These are phyloP conservation scores for Amylostereum areolatum DNA, from an alignment of 1,284 basidiomycete genomes.

Conservation along the genomic window DNA sequence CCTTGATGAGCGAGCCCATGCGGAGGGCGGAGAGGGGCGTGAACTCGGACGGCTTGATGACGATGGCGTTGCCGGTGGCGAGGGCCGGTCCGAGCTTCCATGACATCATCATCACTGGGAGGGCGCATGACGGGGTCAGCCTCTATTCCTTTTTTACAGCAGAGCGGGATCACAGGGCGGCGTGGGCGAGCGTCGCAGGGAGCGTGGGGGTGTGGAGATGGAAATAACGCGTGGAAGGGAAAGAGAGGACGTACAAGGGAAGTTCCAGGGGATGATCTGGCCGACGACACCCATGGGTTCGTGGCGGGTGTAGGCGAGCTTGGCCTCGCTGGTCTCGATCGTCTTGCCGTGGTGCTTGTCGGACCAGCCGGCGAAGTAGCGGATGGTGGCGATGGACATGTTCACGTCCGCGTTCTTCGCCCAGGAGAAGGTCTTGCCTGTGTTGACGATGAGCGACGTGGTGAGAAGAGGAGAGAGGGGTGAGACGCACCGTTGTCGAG, in stretches of 20 bases:
- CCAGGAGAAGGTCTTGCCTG: conserved; percentile 70
- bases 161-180: too few relatives aligned
- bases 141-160: too few relatives aligned
- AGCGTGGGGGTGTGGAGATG: too few relatives aligned
- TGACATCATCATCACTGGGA: conserved; percentile 61
- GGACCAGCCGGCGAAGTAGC: conserved; percentile 75
- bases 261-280: conserved; percentile 84
- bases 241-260: conserved; percentile 44
- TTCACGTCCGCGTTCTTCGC: conserved; percentile 69
- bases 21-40: conserved; percentile 80
- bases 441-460: background rate
- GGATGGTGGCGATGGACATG: conserved; percentile 50
- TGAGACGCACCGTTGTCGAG: conserved; percentile 44
- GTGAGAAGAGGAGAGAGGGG: background rate
- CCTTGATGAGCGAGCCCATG: conserved; percentile 39
- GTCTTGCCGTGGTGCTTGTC: conserved; percentile 86
- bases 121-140: background rate
- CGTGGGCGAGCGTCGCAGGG: too few relatives aligned
- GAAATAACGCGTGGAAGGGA: background rate
- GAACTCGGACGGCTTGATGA: conserved; percentile 88
- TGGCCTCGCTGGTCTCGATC: conserved; percentile 69
- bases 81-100: conserved; percentile 87
- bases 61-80: conserved; percentile 77
- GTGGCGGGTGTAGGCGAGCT: conserved; percentile 79
- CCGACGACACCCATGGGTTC: conserved; percentile 91